phyloP scores from a whole-genome alignment of 2,329 filamentous ascomycete species.

The Alternaria hordeiaustralica region DNA sequence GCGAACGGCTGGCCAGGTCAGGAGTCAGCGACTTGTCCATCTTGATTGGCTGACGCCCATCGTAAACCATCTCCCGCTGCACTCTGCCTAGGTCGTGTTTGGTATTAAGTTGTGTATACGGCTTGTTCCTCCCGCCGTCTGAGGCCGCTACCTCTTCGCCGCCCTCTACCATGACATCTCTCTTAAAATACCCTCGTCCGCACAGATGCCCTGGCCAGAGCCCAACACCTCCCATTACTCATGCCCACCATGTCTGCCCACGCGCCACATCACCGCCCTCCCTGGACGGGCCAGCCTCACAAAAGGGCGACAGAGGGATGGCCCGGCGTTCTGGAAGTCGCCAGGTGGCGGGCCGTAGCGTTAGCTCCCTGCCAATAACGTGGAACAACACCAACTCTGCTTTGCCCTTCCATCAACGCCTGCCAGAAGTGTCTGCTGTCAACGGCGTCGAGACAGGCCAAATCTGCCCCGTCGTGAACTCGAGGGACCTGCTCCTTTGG shows the following conservation, averaged over 20 bases:
- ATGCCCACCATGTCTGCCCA: background rate
- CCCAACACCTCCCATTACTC: background rate
- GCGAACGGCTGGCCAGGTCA: background rate
- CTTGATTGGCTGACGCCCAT: background rate
- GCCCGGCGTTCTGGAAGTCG: conserved; percentile 12
- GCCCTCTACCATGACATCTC: background rate
- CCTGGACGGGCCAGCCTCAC: background rate
- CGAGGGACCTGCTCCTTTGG: background rate
- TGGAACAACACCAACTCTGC: conserved; percentile 1
- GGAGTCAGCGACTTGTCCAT: background rate
- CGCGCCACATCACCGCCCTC: conserved; percentile 1
- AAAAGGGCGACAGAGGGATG: conserved; percentile 1
- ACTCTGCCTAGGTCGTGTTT: background rate
- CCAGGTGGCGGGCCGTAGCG: conserved; percentile 23
- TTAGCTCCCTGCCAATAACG: conserved; percentile 22
- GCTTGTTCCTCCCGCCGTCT: background rate
- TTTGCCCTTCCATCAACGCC: background rate
- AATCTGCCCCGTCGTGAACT: background rate
- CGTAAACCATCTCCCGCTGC: background rate
- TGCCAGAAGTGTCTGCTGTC: background rate
- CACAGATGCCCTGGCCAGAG: background rate
- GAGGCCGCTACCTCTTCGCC: background rate
- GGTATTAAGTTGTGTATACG: background rate
- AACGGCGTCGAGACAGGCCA: background rate
- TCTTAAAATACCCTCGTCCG: background rate